A percentile compares a stretch with the other conserved stretches of the same genome.
These are phyloP conservation scores for Schizochytrium sp. DNA, from an alignment of 108 stramenopile species.

Conservation along the genomic window DNA sequence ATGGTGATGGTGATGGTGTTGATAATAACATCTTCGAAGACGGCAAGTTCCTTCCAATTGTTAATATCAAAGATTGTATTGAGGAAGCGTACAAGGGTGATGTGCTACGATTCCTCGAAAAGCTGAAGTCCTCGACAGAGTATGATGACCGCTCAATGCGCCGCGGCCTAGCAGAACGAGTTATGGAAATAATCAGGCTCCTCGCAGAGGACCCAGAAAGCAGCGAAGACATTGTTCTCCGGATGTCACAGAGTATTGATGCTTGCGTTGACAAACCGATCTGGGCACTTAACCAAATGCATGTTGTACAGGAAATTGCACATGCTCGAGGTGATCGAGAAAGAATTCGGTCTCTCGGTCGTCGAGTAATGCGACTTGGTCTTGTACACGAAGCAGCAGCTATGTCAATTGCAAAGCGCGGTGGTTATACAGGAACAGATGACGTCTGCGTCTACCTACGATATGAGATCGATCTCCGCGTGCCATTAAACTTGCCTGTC, in stretches of 20 bases:
- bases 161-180: slow-evolving; percentile 22
- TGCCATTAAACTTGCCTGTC: slow-evolving; percentile 11
- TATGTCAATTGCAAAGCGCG: not conserved
- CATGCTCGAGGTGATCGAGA: slow-evolving; percentile 26
- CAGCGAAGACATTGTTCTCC: slow-evolving; percentile 19
- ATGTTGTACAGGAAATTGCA: not conserved
- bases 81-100: not conserved
- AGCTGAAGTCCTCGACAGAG: not conserved
- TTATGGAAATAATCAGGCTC: slow-evolving; percentile 22
- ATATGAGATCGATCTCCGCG: slow-evolving; percentile 40
- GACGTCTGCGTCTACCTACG: slow-evolving; percentile 30
- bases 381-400: slow-evolving; percentile 17
- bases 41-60: not conserved
- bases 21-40: too few relatives aligned
- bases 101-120: not conserved
- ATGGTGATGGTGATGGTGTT: too few relatives aligned
- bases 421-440: not conserved
- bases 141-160: not conserved
- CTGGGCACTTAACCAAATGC: slow-evolving; percentile 59
- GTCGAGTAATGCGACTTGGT: slow-evolving; percentile 37
- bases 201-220: not conserved
- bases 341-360: not conserved
- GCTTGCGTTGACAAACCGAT: slow-evolving; percentile 42
- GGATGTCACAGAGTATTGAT: not conserved
- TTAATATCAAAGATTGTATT: not conserved